Conservation (phyloP, 257 asterid species). For the Gentiana macrophylla region DNA sequence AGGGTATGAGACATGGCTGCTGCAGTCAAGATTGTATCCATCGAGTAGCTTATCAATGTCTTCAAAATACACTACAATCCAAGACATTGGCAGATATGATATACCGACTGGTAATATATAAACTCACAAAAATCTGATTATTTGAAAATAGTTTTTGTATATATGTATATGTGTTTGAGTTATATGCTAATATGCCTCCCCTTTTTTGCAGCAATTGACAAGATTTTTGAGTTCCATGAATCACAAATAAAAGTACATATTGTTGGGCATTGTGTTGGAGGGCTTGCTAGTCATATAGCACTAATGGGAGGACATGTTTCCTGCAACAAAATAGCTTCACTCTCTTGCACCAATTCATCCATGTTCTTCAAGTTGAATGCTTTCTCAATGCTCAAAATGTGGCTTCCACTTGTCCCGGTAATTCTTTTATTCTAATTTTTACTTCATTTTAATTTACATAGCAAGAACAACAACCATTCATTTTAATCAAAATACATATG, state of each 20-base stretch:
- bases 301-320: slow-evolving; percentile 47
- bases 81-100: slow-evolving; percentile 44
- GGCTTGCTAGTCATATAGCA: slow-evolving; percentile 41
- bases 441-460: too few species aligned
- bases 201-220: slow-evolving; percentile 26
- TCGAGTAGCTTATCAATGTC: slow-evolving; percentile 19
- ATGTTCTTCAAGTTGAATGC: slow-evolving; percentile 43
- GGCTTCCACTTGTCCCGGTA: slow-evolving; percentile 54
- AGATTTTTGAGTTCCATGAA: slow-evolving; percentile 25
- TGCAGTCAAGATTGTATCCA: slow-evolving; percentile 34
- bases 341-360: slow-evolving; percentile 47
- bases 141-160: too few species aligned
- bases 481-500: too few species aligned
- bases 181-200: too few species aligned
- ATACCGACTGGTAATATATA: slow-evolving; percentile 30
- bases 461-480: too few species aligned
- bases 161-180: too few species aligned
- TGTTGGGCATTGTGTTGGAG: slow-evolving; percentile 49
- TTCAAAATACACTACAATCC: slow-evolving; percentile 24
- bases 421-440: background rate
- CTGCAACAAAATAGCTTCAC: slow-evolving; percentile 34
- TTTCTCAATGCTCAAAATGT: slow-evolving; percentile 34
- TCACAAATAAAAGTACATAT: slow-evolving; percentile 25
- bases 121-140: too few species aligned
- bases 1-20: slow-evolving; percentile 34